Conservation (phyloP, 169 alveolate species). For the Plasmodium gallinaceum region DNA sequence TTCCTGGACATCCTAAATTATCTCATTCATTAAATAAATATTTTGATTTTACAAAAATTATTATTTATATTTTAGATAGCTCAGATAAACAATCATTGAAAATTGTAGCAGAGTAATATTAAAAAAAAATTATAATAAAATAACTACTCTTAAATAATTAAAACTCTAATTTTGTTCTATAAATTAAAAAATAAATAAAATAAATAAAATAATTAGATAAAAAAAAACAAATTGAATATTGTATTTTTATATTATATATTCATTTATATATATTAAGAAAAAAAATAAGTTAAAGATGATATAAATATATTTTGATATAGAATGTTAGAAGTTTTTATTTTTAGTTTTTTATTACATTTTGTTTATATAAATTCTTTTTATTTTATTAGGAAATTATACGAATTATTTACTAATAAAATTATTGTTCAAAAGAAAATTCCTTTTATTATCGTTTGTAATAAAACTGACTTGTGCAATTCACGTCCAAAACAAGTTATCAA, state of each 20-base stretch:
- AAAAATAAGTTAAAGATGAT: background rate
- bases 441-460: slow-evolving; percentile 44
- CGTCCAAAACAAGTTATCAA: slow-evolving; percentile 70
- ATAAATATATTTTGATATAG: no score
- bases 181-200: background rate
- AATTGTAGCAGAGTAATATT: slow-evolving; percentile 60
- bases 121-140: background rate
- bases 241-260: background rate
- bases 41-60: slow-evolving; percentile 43
- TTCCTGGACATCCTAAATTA: slow-evolving; percentile 62
- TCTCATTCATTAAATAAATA: slow-evolving; percentile 29
- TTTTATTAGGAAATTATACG: slow-evolving; percentile 36
- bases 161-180: background rate
- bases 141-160: no score
- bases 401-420: slow-evolving; percentile 42
- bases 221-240: background rate
- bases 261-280: background rate
- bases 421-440: slow-evolving; percentile 60
- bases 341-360: no score
- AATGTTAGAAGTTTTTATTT: no score
- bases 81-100: slow-evolving; percentile 63
- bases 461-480: slow-evolving; percentile 64
- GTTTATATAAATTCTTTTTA: background rate
- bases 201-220: no score
- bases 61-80: slow-evolving; percentile 41